phyloP scores from a whole-genome alignment of 352 stramenopile genomes.

The Lagenidium sp. region DNA sequence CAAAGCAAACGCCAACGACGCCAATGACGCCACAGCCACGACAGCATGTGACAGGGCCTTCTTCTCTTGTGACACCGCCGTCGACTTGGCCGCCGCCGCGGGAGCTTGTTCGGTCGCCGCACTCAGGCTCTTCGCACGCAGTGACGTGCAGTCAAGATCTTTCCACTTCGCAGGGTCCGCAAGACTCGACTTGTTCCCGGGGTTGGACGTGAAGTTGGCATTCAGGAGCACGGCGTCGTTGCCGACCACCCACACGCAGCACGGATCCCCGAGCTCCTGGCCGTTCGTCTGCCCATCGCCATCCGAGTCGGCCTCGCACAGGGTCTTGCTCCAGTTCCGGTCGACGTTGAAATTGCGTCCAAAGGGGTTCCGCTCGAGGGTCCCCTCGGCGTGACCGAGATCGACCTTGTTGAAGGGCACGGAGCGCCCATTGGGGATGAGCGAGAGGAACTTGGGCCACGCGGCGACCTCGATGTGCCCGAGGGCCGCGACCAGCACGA shows the following conservation, averaged over 20 bases:
- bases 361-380: conserved; percentile 13
- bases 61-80: too few relatives aligned
- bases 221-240: conserved; percentile 3
- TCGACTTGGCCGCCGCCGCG: too few relatives aligned
- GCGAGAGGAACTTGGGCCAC: background rate
- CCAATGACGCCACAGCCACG: too few relatives aligned
- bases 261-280: conserved; percentile 77
- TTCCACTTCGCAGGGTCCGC: background rate
- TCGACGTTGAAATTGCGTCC: conserved; percentile 16
- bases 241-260: conserved; percentile 41
- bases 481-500: background rate
- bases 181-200: background rate
- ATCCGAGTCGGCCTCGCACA: conserved; percentile 65
- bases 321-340: conserved; percentile 18
- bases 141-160: conserved; percentile 11
- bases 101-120: too few relatives aligned
- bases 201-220: background rate
- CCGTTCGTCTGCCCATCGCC: conserved; percentile 79
- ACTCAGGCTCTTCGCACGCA: too few relatives aligned
- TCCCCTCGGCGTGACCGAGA: background rate
- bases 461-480: background rate
- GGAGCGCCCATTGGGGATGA: background rate
- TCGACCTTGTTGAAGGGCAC: background rate
- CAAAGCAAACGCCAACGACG: too few relatives aligned
- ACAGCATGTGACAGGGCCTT: too few relatives aligned